phyloP scores from a whole-genome alignment of 768 basidiomycete species.

The Solioccasus polychromus region DNA sequence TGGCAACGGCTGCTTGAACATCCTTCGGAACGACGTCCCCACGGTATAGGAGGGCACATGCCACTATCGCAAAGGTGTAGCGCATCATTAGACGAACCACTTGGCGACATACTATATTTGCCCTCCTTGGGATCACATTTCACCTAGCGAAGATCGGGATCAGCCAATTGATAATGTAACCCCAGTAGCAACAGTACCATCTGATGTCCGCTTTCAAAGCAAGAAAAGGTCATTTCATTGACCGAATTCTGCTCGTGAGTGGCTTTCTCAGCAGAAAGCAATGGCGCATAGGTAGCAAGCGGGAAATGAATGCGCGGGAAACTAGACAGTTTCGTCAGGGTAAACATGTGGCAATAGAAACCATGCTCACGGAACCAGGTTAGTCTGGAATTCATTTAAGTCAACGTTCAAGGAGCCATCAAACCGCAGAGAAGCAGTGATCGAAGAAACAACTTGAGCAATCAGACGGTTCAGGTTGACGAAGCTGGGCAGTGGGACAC shows the following conservation, averaged over 20 bases:
- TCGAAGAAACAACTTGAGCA: slow-evolving; percentile 96
- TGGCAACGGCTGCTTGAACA: slow-evolving; percentile 86
- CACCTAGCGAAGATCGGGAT: slow-evolving; percentile 32
- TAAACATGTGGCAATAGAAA: background rate
- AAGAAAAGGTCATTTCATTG: slow-evolving; percentile 96
- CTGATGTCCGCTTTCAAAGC: slow-evolving; percentile 96
- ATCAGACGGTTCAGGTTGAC: slow-evolving; percentile 94
- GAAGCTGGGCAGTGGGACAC: slow-evolving; percentile 83
- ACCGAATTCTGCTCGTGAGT: slow-evolving; percentile 97
- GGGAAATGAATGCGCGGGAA: slow-evolving; percentile 99
- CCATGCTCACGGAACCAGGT: slow-evolving; percentile 82
- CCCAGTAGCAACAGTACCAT: slow-evolving; percentile 55
- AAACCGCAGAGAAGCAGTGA: slow-evolving; percentile 96
- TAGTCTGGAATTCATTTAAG: slow-evolving; percentile 97
- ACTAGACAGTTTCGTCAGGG: slow-evolving; percentile 35
- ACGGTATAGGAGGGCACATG: slow-evolving; percentile 88
- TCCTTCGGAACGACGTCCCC: slow-evolving; percentile 98
- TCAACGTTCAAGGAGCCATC: slow-evolving; percentile 98
- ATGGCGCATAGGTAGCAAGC: slow-evolving; percentile 91
- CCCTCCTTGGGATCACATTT: slow-evolving; percentile 96
- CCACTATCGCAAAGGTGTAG: slow-evolving; percentile 52
- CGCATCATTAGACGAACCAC: background rate
- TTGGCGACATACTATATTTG: slow-evolving; percentile 83
- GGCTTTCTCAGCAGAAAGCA: slow-evolving; percentile 94
- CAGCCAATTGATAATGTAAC: background rate